Evolutionary conservation across 805 yeast genomes (phyloP).

Genomic region (Suhomyces sp.): DNA sequence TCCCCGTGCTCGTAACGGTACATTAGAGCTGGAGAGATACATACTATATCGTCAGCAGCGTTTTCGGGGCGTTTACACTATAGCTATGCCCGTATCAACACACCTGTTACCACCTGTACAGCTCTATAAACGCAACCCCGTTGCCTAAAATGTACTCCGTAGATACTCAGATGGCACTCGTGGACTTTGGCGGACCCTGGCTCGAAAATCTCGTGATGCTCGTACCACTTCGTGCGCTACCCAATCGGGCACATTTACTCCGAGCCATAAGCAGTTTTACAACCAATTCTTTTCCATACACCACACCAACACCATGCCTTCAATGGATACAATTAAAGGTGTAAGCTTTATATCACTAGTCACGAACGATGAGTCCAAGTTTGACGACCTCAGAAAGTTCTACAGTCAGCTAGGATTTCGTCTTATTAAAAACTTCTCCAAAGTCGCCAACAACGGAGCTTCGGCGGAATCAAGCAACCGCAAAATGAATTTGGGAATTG

Average conservation of each 20-base stretch:
- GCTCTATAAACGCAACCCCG: no score
- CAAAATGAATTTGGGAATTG: constrained; percentile 48
- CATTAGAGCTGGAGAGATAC: not conserved
- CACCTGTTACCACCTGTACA: no score
- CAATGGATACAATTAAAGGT: constrained; percentile 7
- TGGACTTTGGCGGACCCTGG: not conserved
- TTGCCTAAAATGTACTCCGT: no score
- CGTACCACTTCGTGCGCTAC: constrained; percentile 1
- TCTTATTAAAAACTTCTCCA: constrained; percentile 57
- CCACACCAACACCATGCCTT: constrained; percentile 3
- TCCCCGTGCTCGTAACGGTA: not conserved
- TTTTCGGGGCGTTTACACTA: no score
- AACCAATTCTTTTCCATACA: not conserved
- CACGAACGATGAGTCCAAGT: constrained; percentile 48
- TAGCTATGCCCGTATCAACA: no score
- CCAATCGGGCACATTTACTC: constrained; percentile 8
- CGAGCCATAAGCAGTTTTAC: not conserved
- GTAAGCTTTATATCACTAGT: constrained; percentile 53
- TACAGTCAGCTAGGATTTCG: constrained; percentile 61
- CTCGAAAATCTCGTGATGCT: not conserved
- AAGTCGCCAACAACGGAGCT: constrained; percentile 41
- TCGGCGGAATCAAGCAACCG: constrained; percentile 24
- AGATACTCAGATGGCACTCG: no score
- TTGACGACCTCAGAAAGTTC: constrained; percentile 50
- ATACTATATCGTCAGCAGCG: no score